Percentiles rank a stretch among this genome's conserved stretches.
Evolutionary conservation across 768 basidiomycete species (phyloP).

Genomic region (Roridomyces roridus): DNA sequence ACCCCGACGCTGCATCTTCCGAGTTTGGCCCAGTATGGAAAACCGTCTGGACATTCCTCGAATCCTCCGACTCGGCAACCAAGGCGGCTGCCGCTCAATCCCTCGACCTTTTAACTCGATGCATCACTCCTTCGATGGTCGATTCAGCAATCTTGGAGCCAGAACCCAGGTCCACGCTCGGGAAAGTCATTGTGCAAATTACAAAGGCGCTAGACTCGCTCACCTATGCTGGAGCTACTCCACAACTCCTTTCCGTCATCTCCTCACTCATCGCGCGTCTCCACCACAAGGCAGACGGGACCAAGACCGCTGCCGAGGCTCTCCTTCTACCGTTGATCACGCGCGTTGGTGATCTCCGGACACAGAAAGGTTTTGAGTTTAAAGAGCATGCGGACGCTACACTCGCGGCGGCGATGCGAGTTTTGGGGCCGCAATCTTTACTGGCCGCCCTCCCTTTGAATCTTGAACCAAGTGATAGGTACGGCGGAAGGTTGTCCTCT

Average conservation of each 20-base stretch:
- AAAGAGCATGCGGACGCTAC: constrained; percentile 87
- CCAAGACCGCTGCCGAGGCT: constrained; percentile 65
- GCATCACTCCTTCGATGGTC: constrained; percentile 72
- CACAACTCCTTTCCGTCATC: constrained; percentile 78
- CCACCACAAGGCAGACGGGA: constrained; percentile 50
- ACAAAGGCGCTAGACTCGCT: constrained; percentile 76
- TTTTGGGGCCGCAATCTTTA: constrained; percentile 84
- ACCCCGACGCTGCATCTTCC: constrained; percentile 54
- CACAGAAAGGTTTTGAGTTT: constrained; percentile 85
- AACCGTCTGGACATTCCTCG: constrained; percentile 77
- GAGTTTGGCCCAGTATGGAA: constrained; percentile 77
- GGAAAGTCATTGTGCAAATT: constrained; percentile 66
- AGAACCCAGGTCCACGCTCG: constrained; percentile 59
- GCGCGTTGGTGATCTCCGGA: constrained; percentile 75
- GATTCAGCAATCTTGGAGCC: constrained; percentile 54
- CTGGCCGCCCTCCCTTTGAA: constrained; percentile 82
- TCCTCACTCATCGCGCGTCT: constrained; percentile 73
- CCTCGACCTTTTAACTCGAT: constrained; percentile 67
- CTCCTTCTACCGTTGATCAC: constrained; percentile 74
- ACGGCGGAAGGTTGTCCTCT: constrained; percentile 31
- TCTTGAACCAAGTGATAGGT: constrained; percentile 83
- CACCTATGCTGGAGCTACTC: constrained; percentile 74
- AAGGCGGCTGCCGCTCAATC: constrained; percentile 70
- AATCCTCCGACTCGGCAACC: constrained; percentile 64
- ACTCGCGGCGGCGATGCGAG: constrained; percentile 80